Percentiles rank a stretch among this genome's conserved stretches.
Evolutionary conservation across 768 basidiomycete genomes (phyloP).

Genomic region (Trametes maxima): DNA sequence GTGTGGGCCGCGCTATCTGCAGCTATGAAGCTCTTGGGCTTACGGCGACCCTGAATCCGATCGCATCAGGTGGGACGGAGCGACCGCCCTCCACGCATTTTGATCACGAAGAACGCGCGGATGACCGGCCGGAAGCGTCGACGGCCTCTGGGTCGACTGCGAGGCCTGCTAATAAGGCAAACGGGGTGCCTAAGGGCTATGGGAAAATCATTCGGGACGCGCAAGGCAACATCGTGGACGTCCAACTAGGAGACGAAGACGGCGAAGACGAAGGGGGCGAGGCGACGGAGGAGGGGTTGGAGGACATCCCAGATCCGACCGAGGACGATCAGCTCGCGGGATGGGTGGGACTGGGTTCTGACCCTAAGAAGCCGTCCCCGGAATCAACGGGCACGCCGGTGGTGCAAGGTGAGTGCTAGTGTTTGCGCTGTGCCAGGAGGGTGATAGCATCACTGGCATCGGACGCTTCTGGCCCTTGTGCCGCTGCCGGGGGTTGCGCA

Average conservation of each 20-base stretch:
- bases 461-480: slow-evolving; percentile 16
- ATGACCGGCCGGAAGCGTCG: slow-evolving; percentile 27
- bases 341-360: slow-evolving; percentile 32
- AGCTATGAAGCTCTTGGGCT: slow-evolving; percentile 85
- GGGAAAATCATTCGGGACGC: slow-evolving; percentile 84
- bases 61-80: slow-evolving; percentile 70
- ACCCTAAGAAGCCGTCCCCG: slow-evolving; percentile 30
- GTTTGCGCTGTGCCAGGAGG: slow-evolving; percentile 1
- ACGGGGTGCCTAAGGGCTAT: slow-evolving; percentile 58
- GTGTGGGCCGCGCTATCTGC: slow-evolving; percentile 13
- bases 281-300: slow-evolving; percentile 35
- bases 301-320: slow-evolving; percentile 38
- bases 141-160: slow-evolving; percentile 3
- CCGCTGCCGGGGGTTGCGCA: not conserved
- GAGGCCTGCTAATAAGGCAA: not conserved
- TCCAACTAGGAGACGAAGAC: slow-evolving; percentile 65
- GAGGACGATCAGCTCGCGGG: slow-evolving; percentile 25
- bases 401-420: slow-evolving; percentile 42
- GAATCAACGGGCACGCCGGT: slow-evolving; percentile 29
- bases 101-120: slow-evolving; percentile 18
- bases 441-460: slow-evolving; percentile 14
- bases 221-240: slow-evolving; percentile 69
- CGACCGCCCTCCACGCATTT: slow-evolving; percentile 27
- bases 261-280: slow-evolving; percentile 42
- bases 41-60: slow-evolving; percentile 65